These are phyloP conservation scores for Dendrobium officinale DNA, from an alignment of 106 monocot species.

Conservation along the genomic window DNA sequence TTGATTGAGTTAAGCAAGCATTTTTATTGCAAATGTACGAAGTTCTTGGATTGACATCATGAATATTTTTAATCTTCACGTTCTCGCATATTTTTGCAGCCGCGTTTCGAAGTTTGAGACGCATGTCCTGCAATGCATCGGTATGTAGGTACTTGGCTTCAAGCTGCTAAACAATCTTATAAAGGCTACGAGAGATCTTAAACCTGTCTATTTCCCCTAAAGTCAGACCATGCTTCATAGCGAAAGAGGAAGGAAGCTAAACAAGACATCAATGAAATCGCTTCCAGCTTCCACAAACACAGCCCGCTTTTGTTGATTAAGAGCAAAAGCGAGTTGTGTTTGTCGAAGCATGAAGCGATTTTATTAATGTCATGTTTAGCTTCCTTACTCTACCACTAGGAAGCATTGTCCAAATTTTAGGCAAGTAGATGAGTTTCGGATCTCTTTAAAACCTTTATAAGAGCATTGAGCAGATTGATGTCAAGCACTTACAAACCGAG, in stretches of 20 bases:
- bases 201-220: not conserved
- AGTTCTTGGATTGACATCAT: not conserved
- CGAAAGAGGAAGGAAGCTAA: not conserved
- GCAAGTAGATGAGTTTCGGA: not conserved
- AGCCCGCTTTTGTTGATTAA: not conserved
- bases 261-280: conserved; percentile 6
- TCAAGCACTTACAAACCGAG: not conserved
- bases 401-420: not conserved
- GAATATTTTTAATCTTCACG: conserved; percentile 6
- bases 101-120: conserved; percentile 5
- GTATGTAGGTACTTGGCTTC: not conserved
- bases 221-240: conserved; percentile 8
- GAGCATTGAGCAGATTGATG: conserved; percentile 4
- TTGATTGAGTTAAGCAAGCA: not conserved
- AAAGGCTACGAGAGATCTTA: conserved; percentile 10
- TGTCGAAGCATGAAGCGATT: conserved; percentile 9
- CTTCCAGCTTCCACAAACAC: conserved; percentile 7
- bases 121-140: conserved; percentile 14
- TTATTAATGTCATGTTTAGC: conserved; percentile 5
- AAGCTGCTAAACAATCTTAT: conserved; percentile 7
- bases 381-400: not conserved
- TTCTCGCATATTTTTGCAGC: not conserved
- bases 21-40: conserved; percentile 2
- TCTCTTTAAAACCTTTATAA: conserved; percentile 12
- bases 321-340: not conserved